Evolutionary conservation across 345 rosid genomes (phyloP), one percentile per base, ranked within the genome.

Genomic region (Adansonia digitata): DNA sequence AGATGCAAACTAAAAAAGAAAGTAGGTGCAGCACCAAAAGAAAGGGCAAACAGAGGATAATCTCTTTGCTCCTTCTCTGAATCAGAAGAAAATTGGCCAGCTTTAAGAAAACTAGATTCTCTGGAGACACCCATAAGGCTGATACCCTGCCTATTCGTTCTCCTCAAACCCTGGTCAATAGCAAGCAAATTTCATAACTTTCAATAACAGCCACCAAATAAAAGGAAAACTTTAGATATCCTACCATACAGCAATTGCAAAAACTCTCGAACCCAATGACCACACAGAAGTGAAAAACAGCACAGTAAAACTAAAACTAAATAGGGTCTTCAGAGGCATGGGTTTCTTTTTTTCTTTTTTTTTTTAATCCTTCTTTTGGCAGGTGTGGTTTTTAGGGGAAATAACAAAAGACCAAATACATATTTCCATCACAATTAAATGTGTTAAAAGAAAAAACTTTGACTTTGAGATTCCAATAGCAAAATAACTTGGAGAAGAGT

Each of bases 1-100:
- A 90, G 85, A 84, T 87, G 93, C 88, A 87, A 84, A 73, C 86
- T 73, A 20, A 88, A 72, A 77, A 88, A 88, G 66, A 82, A 85
- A 61, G 89, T 76, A 46, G 94, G 88, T 26, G 92, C 88, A 49
- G 86, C 89, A 69, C 86, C 62, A 79, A 87, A 82, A 81, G 91
- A 81, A 70, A 85, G 87, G 1, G 88, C 77, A 80, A 84, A 79
- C 22, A 83, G 85, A 79, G 86, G 85, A 45, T 85, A 70, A 75
- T 56, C 77, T 72, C 51, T 76, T 77, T 46, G 74, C 76, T 73
- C 60, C 62, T 75, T 77, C 72, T 84, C 86, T 75, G 79, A 79
- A 75, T 49, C 65, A 71, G 78, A 73, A 35, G 79, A 74, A 52
- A 75, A 75, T 49, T 78, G 74, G 9, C 71, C 62, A 69, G 77